Base-by-base conservation (phyloP, 2,329 filamentous ascomycete species). In the Diaporthe sp. region DNA sequence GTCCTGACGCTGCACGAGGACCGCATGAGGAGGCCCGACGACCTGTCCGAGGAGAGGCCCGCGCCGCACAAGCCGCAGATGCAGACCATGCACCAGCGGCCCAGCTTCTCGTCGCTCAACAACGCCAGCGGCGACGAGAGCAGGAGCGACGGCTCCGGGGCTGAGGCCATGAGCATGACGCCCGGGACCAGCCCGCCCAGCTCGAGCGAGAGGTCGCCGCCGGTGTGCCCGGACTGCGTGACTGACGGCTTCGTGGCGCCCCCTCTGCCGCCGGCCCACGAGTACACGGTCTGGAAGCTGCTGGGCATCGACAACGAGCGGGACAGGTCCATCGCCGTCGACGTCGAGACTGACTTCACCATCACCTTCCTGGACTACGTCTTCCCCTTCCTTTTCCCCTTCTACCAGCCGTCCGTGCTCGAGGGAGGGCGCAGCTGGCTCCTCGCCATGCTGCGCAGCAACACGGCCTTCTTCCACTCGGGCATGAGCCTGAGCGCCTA, bases 311-410 rank as follows among this genome's bases (percentile, higher is more conserved):
- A 74, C 58, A 72, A 72, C 72, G 69, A 71, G 58, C 39, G 69
- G 17, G 51, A 71, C 30, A 42, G 68, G 9, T 37, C 68, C 7
- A 42, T 74, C 25, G 72, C 72, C n/a, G 42, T 58, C n/a, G 72
- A 74, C 42, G 72, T 74, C 15, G 80, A 81, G 47, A 76, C 78
- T 3, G 77, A 79, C 78, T 85, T 88, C 56, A 81, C 89, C 73
- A 90, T 90, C 86, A 85, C 90, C 73, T 92, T 92, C 78, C 84
- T 92, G 59, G 91, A 93, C 79, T 87, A 90, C 76, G 85, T 92
- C 27, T 88, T 92, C 75, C 90, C 91, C 2, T 89, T 91, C 76
- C 81, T 92, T 1, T 92, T 90, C 78, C 91, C 91, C 3, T 90
- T 92, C 79, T 92, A 92, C 80, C 86, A 86, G 3, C 91, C 91